Evolutionary conservation across 2,329 filamentous ascomycete genomes (phyloP), one percentile per base, ranked within the genome.

Genomic region (Trichoderma sp.): DNA sequence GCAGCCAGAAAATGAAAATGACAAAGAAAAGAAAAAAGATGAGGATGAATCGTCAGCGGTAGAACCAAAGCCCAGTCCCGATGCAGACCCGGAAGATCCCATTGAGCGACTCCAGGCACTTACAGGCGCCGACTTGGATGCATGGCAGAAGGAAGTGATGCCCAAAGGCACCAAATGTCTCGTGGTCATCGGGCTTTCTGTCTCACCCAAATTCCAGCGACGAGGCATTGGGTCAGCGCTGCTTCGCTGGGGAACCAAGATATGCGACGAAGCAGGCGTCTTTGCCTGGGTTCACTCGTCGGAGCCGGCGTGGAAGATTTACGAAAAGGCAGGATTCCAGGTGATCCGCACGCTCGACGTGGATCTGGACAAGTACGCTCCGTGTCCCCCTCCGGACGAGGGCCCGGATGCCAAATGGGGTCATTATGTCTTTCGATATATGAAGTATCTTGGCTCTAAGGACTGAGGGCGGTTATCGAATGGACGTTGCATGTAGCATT

Each of bases 261-360:
- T 77, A 6, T 79, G 78, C 63, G 79, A 82, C 60, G 66, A 75
- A 6, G 67, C 76, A 34, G 73, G 74, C 3, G 77, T 76, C 9
- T 79, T 81, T 56, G 77, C 76, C 39, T 82, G 80, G 80, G 80
- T 80, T 61, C 79, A 81, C 71, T 78, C 80, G 18, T 82, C 80
- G 7, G 79, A 80, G 71, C 75, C 74, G 6, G 79, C 74, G 1
- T 79, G 76, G 74, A 66, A 32, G n/a, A 73, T 78, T 70, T 82
- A 80, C 53, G 74, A 74, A 43, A 79, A 78, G 73, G 73, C 74
- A 34, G 80, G 79, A 1, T 82, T 80, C 57, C 74, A 76, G 62
- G 73, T 77, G 8, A 76, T 78, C 8, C 77, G 78, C 7, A 75
- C 62, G 15, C 74, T 81, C 18, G 77, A 78, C 15, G 47, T 81